phyloP scores from a whole-genome alignment of 495 filamentous ascomycete species.

The Evansstolkia leycettana region DNA sequence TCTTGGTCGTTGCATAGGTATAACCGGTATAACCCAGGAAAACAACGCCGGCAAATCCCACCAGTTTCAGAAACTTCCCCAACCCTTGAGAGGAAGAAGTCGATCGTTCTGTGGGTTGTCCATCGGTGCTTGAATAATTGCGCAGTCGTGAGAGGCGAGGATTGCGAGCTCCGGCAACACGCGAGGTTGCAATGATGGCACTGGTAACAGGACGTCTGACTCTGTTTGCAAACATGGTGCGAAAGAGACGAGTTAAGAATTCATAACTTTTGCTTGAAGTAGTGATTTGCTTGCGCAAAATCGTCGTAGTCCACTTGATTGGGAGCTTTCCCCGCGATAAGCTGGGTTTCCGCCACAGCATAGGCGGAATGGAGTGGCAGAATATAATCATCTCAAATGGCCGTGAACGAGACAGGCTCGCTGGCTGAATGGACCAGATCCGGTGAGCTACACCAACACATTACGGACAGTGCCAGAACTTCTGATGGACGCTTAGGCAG shows the following conservation, averaged over 20 bases:
- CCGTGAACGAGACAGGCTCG: conserved; percentile 2
- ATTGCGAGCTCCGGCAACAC: conserved; percentile 7
- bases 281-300: not conserved
- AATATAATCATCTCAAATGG: conserved; percentile 17
- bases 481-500: too few species aligned
- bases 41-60: conserved; percentile 21
- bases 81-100: conserved; percentile 14
- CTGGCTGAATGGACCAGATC: too few species aligned
- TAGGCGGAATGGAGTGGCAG: conserved; percentile 26
- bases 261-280: conserved; percentile 1
- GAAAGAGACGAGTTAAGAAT: conserved; percentile 2
- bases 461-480: too few species aligned
- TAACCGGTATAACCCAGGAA: conserved; percentile 28
- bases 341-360: not conserved
- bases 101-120: conserved; percentile 7
- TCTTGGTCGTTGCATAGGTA: conserved; percentile 16
- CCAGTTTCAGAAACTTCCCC: conserved; percentile 21
- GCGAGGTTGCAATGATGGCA: conserved; percentile 7
- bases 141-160: conserved; percentile 15
- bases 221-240: conserved; percentile 20
- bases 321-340: not conserved
- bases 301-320: not conserved
- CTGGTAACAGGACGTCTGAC: conserved; percentile 15
- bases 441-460: too few species aligned
- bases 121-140: conserved; percentile 19